phyloP scores from a whole-genome alignment of 2,329 filamentous ascomycete species.

The Exophiala calicioides region DNA sequence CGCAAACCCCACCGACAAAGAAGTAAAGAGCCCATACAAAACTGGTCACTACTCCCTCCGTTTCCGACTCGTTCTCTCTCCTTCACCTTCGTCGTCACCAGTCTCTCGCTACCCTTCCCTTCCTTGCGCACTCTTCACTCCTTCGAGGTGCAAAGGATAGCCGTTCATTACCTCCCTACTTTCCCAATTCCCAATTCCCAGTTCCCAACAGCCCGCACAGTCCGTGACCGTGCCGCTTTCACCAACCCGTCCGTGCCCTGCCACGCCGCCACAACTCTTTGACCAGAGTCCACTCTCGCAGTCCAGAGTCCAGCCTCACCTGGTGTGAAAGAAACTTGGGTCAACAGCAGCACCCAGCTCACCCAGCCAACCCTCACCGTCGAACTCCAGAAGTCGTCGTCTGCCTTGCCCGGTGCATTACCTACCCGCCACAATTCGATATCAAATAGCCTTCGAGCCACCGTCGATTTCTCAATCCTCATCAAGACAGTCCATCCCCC shows the following conservation, averaged over 20 bases:
- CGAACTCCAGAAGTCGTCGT: constrained; percentile 9
- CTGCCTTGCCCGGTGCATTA: constrained; percentile 22
- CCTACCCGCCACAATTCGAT: constrained; percentile 18
- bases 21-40: no score
- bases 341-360: constrained; percentile 19
- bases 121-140: constrained; percentile 25
- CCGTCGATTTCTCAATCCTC: constrained; percentile 5
- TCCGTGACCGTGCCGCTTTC: constrained; percentile 24
- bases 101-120: constrained; percentile 17
- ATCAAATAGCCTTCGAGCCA: constrained; percentile 20
- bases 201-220: no score
- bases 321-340: constrained; percentile 23
- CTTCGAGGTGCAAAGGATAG: constrained; percentile 23
- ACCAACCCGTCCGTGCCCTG: constrained; percentile 19
- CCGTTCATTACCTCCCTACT: constrained; percentile 19
- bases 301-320: constrained; percentile 22
- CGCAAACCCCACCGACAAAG: no score
- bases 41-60: constrained; percentile 4
- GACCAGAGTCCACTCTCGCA: constrained; percentile 18
- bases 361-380: constrained; percentile 15
- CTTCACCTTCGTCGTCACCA: constrained; percentile 20
- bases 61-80: constrained; percentile 14
- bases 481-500: constrained; percentile 4
- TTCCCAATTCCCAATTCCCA: no score
- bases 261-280: constrained; percentile 19